Evolutionary conservation across 2,329 filamentous ascomycete species (phyloP), one percentile per base, ranked within the genome.

Genomic region (Exophiala sp.): DNA sequence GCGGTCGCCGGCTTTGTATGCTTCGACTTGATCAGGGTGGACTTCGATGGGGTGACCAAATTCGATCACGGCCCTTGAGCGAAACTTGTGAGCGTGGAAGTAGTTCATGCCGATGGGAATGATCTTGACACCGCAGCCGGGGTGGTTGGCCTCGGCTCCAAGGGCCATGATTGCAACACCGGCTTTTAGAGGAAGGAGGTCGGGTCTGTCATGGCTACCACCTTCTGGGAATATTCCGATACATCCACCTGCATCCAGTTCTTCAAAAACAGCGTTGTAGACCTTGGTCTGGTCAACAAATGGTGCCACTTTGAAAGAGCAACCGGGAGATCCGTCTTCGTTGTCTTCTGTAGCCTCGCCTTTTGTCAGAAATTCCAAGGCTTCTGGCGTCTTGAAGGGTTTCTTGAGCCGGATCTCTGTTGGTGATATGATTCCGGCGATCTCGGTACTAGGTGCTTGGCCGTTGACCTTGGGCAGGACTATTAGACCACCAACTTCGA

Each of bases 101-200:
- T 99, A 99, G 72, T 99, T 99, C 92, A 99, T 96, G 65, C 92
- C 92, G 47, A 94, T 91, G 3, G 94, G 94, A 20, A 99, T 89
- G 64, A 99, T 96, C 72, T 91, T 95, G 58, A 99, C 77, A 29
- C 89, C 90, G 67, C 89, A 96, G 60, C 92, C 80, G 2, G 91
- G 91, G 58, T 91, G 84, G 52, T 90, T 86, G 4, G 89, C 90
- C 47, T 97, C 78, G 1, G 94, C 87, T 36, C 92, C 92, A 34
- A 99, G 81, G 10, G 92, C 94, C 92, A 99, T 99, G 67, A 99
- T 94, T 54, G 94, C 94, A 56, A 99, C 90, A 70, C 92, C 92
- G 65, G 94, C 92, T 79, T 97, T 97, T 59, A 97, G 78, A 18
- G 94, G 92, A 39, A 97, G 79, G 42, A 97, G 79, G 68, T 95